These are phyloP conservation scores for Sporothrix sp. DNA, from an alignment of 2,329 filamentous ascomycete genomes.

Conservation along the genomic window DNA sequence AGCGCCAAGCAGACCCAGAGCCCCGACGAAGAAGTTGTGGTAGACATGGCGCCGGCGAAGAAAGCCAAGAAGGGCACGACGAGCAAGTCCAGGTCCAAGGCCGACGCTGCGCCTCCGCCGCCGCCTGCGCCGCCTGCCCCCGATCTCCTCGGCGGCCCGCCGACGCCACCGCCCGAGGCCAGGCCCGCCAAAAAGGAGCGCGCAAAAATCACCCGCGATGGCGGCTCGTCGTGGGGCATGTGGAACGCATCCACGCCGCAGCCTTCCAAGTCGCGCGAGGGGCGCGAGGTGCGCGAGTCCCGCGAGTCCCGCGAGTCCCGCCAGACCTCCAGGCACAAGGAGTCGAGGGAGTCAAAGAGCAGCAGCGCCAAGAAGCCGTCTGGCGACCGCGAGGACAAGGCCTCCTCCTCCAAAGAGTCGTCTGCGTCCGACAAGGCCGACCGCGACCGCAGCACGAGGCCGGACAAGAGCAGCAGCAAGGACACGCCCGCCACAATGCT, in stretches of 20 bases:
- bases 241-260: slow-evolving; percentile 42
- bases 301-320: neutral
- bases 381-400: slow-evolving; percentile 53
- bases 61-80: slow-evolving; percentile 30
- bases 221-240: slow-evolving; percentile 61
- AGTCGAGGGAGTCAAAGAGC: slow-evolving; percentile 28
- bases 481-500: slow-evolving; percentile 42
- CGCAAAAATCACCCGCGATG: slow-evolving; percentile 62
- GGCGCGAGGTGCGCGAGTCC: neutral
- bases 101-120: slow-evolving; percentile 26
- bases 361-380: slow-evolving; percentile 38
- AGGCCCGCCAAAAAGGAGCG: slow-evolving; percentile 65
- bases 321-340: slow-evolving; percentile 46
- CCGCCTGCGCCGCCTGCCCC: slow-evolving; percentile 34
- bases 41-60: slow-evolving; percentile 40
- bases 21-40: slow-evolving; percentile 36
- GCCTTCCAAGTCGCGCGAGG: slow-evolving; percentile 32
- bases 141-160: slow-evolving; percentile 37
- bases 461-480: slow-evolving; percentile 25
- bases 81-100: slow-evolving; percentile 28
- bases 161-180: slow-evolving; percentile 44
- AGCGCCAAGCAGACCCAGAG: slow-evolving; percentile 12
- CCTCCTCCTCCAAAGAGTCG: slow-evolving; percentile 44
- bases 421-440: slow-evolving; percentile 50
- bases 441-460: slow-evolving; percentile 30